phyloP scores from a whole-genome alignment of 2,329 filamentous ascomycete genomes.

The Rutstroemia sydowiana region DNA sequence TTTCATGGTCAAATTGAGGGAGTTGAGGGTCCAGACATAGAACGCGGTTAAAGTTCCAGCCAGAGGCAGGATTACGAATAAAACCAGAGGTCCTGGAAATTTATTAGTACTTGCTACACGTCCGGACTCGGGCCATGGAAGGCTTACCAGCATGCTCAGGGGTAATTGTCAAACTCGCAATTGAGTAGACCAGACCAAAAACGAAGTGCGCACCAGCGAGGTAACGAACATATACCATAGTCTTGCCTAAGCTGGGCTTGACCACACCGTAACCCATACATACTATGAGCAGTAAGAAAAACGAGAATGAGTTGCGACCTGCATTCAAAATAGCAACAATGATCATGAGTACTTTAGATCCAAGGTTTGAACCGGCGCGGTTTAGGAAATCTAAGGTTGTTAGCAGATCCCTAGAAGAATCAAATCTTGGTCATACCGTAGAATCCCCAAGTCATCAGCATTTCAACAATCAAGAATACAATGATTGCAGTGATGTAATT shows the following conservation, averaged over 20 bases:
- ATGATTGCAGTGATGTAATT: conserved; percentile 99
- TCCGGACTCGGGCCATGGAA: neutral
- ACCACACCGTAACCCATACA: conserved; percentile 99
- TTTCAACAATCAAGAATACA: conserved; percentile 88
- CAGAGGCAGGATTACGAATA: conserved; percentile 87
- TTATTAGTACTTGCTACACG: conserved; percentile 10
- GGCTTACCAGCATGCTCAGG: conserved; percentile 70
- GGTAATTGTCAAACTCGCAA: conserved; percentile 81
- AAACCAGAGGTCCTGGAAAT: conserved; percentile 66
- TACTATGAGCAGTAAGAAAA: conserved; percentile 94
- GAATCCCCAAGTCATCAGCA: conserved; percentile 98
- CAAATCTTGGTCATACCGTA: conserved; percentile 52
- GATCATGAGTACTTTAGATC: conserved; percentile 79
- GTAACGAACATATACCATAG: conserved; percentile 89
- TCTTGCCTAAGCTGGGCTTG: conserved; percentile 82
- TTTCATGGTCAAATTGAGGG: conserved; percentile 89
- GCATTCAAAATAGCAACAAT: conserved; percentile 91
- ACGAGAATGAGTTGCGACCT: conserved; percentile 92
- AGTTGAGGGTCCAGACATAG: conserved; percentile 98
- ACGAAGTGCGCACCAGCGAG: conserved; percentile 89
- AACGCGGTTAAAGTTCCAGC: conserved; percentile 91
- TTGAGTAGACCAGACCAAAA: conserved; percentile 87
- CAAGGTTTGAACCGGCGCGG: conserved; percentile 73
- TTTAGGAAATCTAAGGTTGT: conserved; percentile 74
- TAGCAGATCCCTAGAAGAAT: conserved; percentile 25